Percentiles rank a stretch among this genome's conserved stretches.
Evolutionary conservation across 768 basidiomycete species (phyloP).

Genomic region (Calvatia gigantea): DNA sequence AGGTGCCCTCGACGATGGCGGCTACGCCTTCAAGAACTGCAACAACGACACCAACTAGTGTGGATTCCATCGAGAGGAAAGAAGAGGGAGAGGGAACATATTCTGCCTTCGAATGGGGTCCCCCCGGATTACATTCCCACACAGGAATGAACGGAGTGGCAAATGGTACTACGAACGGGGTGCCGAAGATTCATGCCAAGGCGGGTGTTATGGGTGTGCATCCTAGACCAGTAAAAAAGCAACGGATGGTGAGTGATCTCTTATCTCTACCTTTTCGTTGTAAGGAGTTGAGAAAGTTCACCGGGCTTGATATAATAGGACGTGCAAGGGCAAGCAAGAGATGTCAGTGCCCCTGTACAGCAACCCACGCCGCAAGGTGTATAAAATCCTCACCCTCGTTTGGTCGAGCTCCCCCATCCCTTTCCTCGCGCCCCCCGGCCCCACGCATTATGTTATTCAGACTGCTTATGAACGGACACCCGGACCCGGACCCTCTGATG

Average conservation of each 20-base stretch:
- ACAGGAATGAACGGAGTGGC: slow-evolving; percentile 26
- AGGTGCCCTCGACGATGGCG: slow-evolving; percentile 19
- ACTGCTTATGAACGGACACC: neutral
- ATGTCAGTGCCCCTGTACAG: slow-evolving; percentile 52
- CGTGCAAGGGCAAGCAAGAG: slow-evolving; percentile 58
- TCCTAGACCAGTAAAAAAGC: slow-evolving; percentile 74
- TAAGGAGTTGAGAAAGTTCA: slow-evolving; percentile 2
- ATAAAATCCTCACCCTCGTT: slow-evolving; percentile 21
- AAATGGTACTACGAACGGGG: slow-evolving; percentile 33
- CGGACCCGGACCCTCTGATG: neutral
- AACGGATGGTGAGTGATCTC: slow-evolving; percentile 55
- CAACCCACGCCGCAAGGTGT: slow-evolving; percentile 75
- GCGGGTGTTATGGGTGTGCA: slow-evolving; percentile 55
- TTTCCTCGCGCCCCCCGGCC: neutral
- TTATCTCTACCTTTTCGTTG: neutral
- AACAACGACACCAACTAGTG: slow-evolving; percentile 26
- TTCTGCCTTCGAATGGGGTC: slow-evolving; percentile 18
- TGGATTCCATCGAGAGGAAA: slow-evolving; percentile 32
- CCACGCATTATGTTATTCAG: neutral
- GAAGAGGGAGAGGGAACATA: slow-evolving; percentile 41
- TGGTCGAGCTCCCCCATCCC: neutral
- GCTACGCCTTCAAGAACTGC: slow-evolving; percentile 3
- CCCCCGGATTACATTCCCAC: neutral
- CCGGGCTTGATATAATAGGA: slow-evolving; percentile 43
- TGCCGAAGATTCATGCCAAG: slow-evolving; percentile 44